Conservation (phyloP, 208 protist species). For the Kentomonas sorsogonicus region DNA sequence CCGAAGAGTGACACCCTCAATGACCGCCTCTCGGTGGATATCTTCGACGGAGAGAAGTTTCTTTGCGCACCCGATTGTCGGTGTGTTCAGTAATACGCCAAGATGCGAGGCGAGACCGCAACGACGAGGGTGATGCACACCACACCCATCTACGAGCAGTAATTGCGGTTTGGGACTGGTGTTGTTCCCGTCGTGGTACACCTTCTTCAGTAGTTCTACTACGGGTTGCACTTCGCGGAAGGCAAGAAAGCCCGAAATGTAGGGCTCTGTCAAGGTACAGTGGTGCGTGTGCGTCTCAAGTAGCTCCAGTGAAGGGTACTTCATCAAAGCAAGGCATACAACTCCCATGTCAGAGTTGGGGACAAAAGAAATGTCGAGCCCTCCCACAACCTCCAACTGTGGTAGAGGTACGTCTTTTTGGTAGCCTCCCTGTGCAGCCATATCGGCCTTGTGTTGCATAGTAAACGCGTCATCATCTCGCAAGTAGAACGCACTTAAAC, state of each 20-base stretch:
- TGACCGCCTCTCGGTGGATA: slow-evolving; percentile 40
- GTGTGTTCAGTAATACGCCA: slow-evolving; percentile 82
- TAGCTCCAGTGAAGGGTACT: slow-evolving; percentile 46
- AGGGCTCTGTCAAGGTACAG: slow-evolving; percentile 71
- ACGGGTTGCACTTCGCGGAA: slow-evolving; percentile 89
- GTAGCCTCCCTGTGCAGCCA: too few relatives aligned
- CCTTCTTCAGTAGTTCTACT: slow-evolving; percentile 34
- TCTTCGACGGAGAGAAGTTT: slow-evolving; percentile 86
- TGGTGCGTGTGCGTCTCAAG: slow-evolving; percentile 39
- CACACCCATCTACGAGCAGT: slow-evolving; percentile 95
- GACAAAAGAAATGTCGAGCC: slow-evolving; percentile 77
- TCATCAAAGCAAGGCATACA: slow-evolving; percentile 51
- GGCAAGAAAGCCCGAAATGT: slow-evolving; percentile 93
- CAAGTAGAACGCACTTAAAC: too few relatives aligned
- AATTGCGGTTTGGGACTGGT: slow-evolving; percentile 59
- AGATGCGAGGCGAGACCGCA: slow-evolving; percentile 94
- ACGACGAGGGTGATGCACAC: slow-evolving; percentile 88
- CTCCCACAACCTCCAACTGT: slow-evolving; percentile 41
- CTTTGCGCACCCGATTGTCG: slow-evolving; percentile 91
- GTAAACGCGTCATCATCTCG: too few relatives aligned
- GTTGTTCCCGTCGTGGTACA: slow-evolving; percentile 19
- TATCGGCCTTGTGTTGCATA: too few relatives aligned
- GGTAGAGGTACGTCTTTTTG: too few relatives aligned
- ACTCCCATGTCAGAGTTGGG: slow-evolving; percentile 42
- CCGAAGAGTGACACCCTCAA: slow-evolving; percentile 16